Evolutionary conservation across 768 basidiomycete species (phyloP).

Genomic region (Pisolithus sp.): DNA sequence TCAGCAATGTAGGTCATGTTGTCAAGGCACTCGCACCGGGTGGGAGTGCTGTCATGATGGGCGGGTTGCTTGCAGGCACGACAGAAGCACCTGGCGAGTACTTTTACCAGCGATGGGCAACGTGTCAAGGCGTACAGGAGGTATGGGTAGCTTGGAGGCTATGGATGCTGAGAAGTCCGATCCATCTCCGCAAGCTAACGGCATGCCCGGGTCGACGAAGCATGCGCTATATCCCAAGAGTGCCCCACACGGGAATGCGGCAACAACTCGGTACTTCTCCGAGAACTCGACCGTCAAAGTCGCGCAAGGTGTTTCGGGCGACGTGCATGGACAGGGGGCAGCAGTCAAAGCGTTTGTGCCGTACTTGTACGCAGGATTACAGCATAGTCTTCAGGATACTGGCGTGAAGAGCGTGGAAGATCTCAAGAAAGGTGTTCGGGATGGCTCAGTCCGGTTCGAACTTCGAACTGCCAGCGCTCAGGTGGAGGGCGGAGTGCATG

Average conservation of each 20-base stretch:
- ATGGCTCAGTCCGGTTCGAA: slow-evolving; percentile 79
- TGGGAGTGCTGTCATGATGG: slow-evolving; percentile 99
- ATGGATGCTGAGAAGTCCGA: slow-evolving; percentile 73
- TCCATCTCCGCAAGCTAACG: slow-evolving; percentile 13
- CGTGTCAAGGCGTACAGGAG: slow-evolving; percentile 98
- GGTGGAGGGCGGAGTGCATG: slow-evolving; percentile 93
- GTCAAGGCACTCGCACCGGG: slow-evolving; percentile 95
- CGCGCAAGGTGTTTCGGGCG: slow-evolving; percentile 92
- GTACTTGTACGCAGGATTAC: slow-evolving; percentile 72
- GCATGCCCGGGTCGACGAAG: slow-evolving; percentile 33
- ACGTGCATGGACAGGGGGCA: slow-evolving; percentile 97
- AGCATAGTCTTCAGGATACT: slow-evolving; percentile 93
- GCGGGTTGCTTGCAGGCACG: slow-evolving; percentile 90
- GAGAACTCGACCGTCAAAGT: slow-evolving; percentile 81
- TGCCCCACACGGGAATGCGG: slow-evolving; percentile 77
- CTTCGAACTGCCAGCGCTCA: slow-evolving; percentile 92
- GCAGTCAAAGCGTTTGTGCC: slow-evolving; percentile 89
- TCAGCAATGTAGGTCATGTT: slow-evolving; percentile 93
- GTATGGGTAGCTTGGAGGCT: slow-evolving; percentile 95
- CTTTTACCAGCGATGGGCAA: slow-evolving; percentile 98
- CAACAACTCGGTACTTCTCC: slow-evolving; percentile 71
- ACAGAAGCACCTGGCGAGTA: slow-evolving; percentile 98
- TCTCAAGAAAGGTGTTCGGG: slow-evolving; percentile 59
- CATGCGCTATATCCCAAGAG: slow-evolving; percentile 64
- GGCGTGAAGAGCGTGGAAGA: slow-evolving; percentile 66